Conservation (phyloP, 176 grass and related monocot genomes). For the Leersia perrieri region DNA sequence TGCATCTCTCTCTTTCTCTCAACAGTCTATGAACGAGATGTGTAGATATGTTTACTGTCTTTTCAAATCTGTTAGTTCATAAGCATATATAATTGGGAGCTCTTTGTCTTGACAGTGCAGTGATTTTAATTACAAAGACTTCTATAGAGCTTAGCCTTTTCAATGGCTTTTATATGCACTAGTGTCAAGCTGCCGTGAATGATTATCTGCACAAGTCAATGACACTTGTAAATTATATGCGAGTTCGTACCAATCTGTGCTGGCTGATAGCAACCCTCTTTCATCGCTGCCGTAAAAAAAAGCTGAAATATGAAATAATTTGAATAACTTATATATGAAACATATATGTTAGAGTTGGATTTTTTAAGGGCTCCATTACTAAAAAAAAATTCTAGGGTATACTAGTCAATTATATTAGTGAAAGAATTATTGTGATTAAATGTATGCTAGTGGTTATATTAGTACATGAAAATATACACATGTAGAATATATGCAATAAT, state of each 20-base stretch:
- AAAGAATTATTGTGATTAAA: too few relatives aligned
- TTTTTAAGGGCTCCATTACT: too few relatives aligned
- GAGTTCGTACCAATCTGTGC: neutral
- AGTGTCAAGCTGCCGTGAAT: neutral
- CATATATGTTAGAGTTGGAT: neutral
- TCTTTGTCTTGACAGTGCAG: neutral
- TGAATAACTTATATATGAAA: neutral
- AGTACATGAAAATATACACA: too few relatives aligned
- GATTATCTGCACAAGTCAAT: slow-evolving; percentile 20
- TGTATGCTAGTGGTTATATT: too few relatives aligned
- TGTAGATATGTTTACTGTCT: neutral
- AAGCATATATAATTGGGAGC: neutral
- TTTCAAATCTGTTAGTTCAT: neutral
- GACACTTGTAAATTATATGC: slow-evolving; percentile 18
- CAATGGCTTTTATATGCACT: neutral
- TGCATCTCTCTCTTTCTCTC: neutral
- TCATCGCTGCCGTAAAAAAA: neutral
- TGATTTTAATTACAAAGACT: neutral
- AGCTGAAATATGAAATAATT: neutral
- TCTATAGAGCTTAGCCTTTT: neutral
- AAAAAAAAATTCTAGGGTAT: too few relatives aligned
- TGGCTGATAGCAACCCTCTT: neutral
- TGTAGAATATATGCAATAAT: too few relatives aligned
- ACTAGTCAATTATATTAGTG: too few relatives aligned
- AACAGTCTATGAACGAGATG: too few relatives aligned